phyloP scores from a whole-genome alignment of 495 filamentous ascomycete species.

The Annulohypoxylon maeteangense region DNA sequence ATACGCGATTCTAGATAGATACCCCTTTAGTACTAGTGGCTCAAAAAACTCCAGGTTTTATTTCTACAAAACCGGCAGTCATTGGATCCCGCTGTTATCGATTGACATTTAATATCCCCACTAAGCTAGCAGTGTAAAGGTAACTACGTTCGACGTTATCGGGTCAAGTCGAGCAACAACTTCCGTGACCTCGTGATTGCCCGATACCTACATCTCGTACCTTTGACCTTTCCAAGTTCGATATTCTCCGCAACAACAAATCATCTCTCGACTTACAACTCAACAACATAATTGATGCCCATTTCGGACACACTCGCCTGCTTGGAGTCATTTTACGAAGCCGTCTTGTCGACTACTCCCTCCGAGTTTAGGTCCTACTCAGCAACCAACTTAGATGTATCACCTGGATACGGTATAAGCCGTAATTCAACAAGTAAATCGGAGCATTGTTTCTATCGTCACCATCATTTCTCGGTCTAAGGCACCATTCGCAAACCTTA shows the following conservation, averaged over 20 bases:
- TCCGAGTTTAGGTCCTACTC: neutral
- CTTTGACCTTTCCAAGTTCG: conserved; percentile 26
- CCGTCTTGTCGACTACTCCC: neutral
- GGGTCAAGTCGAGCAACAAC: conserved; percentile 32
- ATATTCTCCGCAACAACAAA: conserved; percentile 42
- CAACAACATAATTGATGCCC: conserved; percentile 35
- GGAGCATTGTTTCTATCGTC: conserved; percentile 16
- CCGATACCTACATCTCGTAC: conserved; percentile 12
- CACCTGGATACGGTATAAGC: conserved; percentile 17
- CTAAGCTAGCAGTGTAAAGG: neutral
- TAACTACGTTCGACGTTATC: conserved; percentile 6
- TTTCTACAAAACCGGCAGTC: conserved; percentile 16
- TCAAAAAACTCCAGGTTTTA: conserved; percentile 8
- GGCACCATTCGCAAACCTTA: conserved; percentile 10
- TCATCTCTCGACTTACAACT: conserved; percentile 45
- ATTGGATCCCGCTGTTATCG: conserved; percentile 24
- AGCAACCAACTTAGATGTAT: conserved; percentile 10
- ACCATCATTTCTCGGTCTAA: neutral
- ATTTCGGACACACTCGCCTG: conserved; percentile 14
- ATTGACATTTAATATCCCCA: conserved; percentile 11
- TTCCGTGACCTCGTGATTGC: conserved; percentile 43
- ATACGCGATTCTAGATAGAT: neutral
- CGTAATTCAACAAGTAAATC: conserved; percentile 9
- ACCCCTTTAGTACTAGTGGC: too few species aligned
- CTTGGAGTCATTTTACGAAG: neutral